Base-by-base conservation (phyloP, 345 rosid genomes). In the Hibiscus trionum region DNA sequence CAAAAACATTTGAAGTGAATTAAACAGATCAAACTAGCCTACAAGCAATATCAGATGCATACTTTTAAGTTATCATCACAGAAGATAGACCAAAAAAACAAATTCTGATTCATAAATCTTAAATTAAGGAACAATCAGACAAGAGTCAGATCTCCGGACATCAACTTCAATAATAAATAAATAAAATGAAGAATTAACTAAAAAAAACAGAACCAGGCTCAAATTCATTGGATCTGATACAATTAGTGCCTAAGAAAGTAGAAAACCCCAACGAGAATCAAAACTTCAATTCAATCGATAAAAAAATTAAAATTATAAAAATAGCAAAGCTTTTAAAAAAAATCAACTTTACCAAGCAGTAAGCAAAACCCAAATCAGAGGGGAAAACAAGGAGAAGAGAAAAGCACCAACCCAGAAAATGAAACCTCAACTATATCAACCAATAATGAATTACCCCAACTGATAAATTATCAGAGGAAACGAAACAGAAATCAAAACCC, bases 191-290 rank as follows among this genome's bases (percentile, higher is more conserved):
- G 44, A 39, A n/a, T 27, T 19, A 17, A 19, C 7, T 4, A n/a
- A 21, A 24, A 8, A 31, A 21, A 35, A 59, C 6, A 35, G n/a
- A 76, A 33, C 31, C 11, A 3, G 50, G 53, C 31, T 56, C 56
- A 73, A 77, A 12, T 31, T 29, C 55, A 62, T 27, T 29, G 74
- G 78, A 83, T 80, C 76, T 63, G 49, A 57, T 26, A 31, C 19
- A 71, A 73, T 11, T 42, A 64, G 2, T 26, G 33, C 19, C 19
- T 16, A 39, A 39, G 44, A 39, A 3, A 39, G 44, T 39, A 39
- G 44, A 39, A 39, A 39, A 39, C 44, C 27, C 31, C 7, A 72
- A 19, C 7, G 10, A 10, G 29, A 4, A 39, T 17, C n/a, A 39
- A 19, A 17, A n/a, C 29, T 17, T 11, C 49, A 24, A 39, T 31